Evolutionary conservation across 2,329 filamentous ascomycete genomes (phyloP).

Genomic region (Colletotrichum sp.): DNA sequence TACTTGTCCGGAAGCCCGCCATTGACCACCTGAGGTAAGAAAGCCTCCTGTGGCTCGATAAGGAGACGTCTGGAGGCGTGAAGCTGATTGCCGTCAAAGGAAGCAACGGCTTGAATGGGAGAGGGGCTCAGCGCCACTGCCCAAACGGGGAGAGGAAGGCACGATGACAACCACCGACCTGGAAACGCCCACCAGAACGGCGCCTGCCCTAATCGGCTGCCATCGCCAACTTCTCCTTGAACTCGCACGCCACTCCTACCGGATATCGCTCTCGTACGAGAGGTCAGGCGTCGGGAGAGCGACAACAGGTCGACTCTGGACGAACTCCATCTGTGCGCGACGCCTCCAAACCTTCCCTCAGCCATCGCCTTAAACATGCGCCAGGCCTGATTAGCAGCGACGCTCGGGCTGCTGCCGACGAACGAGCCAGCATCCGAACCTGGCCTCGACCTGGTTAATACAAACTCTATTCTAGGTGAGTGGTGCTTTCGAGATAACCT

Average conservation of each 20-base stretch:
- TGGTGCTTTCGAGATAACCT: neutral
- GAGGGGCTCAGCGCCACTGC: neutral
- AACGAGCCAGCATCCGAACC: neutral
- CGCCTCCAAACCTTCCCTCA: neutral
- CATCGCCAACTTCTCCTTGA: neutral
- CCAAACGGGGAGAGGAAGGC: neutral
- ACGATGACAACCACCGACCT: neutral
- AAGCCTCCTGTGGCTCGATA: neutral
- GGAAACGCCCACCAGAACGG: neutral
- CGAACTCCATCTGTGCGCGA: constrained; percentile 16
- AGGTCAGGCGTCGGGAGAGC: neutral
- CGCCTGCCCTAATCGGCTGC: neutral
- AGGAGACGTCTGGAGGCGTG: neutral
- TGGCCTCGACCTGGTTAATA: neutral
- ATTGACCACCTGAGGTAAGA: neutral
- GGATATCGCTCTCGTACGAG: neutral
- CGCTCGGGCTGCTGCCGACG: neutral
- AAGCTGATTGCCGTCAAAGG: neutral
- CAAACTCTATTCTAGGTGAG: neutral
- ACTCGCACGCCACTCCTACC: neutral
- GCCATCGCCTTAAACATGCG: neutral
- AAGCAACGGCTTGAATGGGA: neutral
- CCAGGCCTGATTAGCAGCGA: neutral
- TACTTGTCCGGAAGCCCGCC: neutral
- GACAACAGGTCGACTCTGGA: neutral